A percentile compares a stretch with the other conserved stretches of the same genome.
Evolutionary conservation across 352 stramenopile species (phyloP).

Genomic region (Thraustochytrium sp.): DNA sequence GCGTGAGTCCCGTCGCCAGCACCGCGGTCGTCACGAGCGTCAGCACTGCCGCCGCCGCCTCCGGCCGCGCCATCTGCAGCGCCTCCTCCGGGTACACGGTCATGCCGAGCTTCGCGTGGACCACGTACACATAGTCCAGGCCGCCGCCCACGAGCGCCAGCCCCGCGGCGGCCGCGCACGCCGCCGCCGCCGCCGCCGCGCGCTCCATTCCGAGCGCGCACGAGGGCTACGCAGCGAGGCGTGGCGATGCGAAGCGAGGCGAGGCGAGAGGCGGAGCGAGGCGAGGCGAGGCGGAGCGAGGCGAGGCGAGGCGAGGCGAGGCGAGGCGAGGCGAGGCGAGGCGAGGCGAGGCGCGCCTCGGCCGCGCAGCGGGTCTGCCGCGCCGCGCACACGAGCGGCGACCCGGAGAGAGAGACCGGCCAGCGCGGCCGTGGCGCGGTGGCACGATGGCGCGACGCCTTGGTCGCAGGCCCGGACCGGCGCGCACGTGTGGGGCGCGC

Average conservation of each 20-base stretch:
- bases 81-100: not conserved
- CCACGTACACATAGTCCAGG: not conserved
- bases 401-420: too few relatives aligned
- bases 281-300: not conserved
- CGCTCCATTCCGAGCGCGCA: too few relatives aligned
- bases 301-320: too few relatives aligned
- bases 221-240: not conserved
- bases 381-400: too few relatives aligned
- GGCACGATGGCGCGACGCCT: too few relatives aligned
- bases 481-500: too few relatives aligned
- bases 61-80: not conserved
- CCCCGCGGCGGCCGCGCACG: not conserved
- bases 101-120: not conserved
- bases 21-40: not conserved
- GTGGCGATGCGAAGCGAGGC: not conserved
- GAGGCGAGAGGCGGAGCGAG: not conserved
- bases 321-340: too few relatives aligned
- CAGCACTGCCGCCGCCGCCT: not conserved
- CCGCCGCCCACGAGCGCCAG: not conserved
- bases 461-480: too few relatives aligned
- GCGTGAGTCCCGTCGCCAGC: not conserved
- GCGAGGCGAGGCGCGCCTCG: too few relatives aligned
- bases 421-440: too few relatives aligned
- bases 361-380: too few relatives aligned
- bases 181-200: not conserved